Evolutionary conservation across 129 eudicot genomes (phyloP).

Genomic region (Flaveria sonorensis): DNA sequence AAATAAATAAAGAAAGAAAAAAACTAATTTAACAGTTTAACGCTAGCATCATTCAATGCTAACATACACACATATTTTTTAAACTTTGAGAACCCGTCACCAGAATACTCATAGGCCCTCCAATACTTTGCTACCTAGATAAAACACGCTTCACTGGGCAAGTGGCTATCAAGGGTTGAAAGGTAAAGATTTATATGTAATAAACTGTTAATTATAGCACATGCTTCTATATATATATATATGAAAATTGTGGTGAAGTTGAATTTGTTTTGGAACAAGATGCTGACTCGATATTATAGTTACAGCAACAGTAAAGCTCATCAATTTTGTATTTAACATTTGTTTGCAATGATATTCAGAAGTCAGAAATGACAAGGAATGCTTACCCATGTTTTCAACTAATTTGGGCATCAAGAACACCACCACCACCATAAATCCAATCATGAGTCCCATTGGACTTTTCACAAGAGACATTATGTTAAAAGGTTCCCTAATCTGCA

Average conservation of each 20-base stretch:
- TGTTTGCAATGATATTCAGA: not conserved
- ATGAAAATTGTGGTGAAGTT: not conserved
- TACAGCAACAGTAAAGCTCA: not conserved
- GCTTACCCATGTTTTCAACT: conserved; percentile 84
- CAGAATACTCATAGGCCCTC: not conserved
- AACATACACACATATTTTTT: not conserved
- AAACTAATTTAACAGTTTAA: not conserved
- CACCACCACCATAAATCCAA: conserved; percentile 90
- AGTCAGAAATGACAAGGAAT: conserved; percentile 2
- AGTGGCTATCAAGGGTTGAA: not conserved
- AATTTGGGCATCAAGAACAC: conserved; percentile 94
- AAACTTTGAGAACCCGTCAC: not conserved
- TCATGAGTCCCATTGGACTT: conserved; percentile 99
- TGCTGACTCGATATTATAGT: not conserved
- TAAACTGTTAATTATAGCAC: not conserved
- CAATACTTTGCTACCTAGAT: not conserved
- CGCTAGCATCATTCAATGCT: not conserved
- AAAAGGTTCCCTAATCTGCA: conserved; percentile 94
- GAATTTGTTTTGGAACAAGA: too few relatives aligned
- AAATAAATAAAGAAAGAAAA: not conserved
- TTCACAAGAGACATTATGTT: conserved; percentile 71
- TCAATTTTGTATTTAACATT: not conserved
- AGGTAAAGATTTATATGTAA: not conserved
- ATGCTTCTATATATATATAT: not conserved
- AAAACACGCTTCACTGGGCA: too few relatives aligned